Percentiles rank a stretch among this genome's conserved stretches.
phyloP scores from a whole-genome alignment of 495 filamentous ascomycete species.

The Poronia punctata region DNA sequence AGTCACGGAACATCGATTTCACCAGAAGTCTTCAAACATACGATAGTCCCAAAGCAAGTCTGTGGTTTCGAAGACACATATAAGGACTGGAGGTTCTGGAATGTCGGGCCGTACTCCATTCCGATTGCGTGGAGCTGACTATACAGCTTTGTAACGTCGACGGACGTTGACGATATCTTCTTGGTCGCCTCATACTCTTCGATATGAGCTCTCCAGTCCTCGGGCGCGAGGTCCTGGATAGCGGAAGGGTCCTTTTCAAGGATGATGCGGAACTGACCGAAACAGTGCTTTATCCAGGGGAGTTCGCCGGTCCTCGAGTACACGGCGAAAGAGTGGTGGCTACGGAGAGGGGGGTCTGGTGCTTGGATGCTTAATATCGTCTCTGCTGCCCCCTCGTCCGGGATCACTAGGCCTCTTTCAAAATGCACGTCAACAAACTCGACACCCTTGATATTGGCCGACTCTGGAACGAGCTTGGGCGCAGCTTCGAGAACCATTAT shows the following conservation, averaged over 20 bases:
- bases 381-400: constrained; percentile 9
- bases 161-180: constrained; percentile 4
- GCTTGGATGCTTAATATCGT: constrained; percentile 2
- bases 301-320: background rate
- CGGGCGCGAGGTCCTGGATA: background rate
- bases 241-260: background rate
- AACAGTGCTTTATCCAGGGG: constrained; percentile 3
- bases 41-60: constrained; percentile 11
- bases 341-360: background rate
- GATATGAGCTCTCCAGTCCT: background rate
- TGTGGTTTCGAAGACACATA: constrained; percentile 3
- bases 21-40: background rate
- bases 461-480: constrained; percentile 27
- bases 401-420: constrained; percentile 29
- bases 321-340: constrained; percentile 1
- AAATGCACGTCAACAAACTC: constrained; percentile 21
- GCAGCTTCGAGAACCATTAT: constrained; percentile 45
- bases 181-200: constrained; percentile 8
- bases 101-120: constrained; percentile 42
- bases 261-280: background rate
- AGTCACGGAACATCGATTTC: background rate
- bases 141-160: constrained; percentile 20
- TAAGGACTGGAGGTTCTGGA: constrained; percentile 28
- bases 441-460: constrained; percentile 10
- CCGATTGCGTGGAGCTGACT: constrained; percentile 25